Evolutionary conservation across 768 basidiomycete genomes (phyloP).

Genomic region (Mycena galericulata): DNA sequence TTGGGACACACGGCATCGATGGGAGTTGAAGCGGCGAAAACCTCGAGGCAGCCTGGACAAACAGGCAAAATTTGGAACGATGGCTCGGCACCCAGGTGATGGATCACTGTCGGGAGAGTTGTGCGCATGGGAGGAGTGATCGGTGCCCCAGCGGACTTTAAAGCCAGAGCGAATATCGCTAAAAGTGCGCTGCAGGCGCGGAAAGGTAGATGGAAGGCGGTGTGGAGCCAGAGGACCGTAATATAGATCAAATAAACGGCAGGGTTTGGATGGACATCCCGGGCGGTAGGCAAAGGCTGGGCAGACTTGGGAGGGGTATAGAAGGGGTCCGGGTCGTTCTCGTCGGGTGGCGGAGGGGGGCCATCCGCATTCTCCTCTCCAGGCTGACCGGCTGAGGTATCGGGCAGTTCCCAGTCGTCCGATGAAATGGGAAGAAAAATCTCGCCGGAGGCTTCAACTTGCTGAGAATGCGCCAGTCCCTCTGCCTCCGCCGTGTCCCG

Average conservation of each 20-base stretch:
- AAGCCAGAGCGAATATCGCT: slow-evolving; percentile 28
- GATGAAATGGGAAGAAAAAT: background rate
- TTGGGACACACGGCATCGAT: slow-evolving; percentile 28
- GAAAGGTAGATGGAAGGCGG: slow-evolving; percentile 42
- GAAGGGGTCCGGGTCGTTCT: slow-evolving; percentile 17
- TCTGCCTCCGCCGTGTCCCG: no score
- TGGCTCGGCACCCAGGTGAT: slow-evolving; percentile 32
- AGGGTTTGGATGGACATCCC: slow-evolving; percentile 32
- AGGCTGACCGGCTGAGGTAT: background rate
- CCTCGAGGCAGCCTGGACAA: slow-evolving; percentile 37
- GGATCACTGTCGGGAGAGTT: slow-evolving; percentile 38
- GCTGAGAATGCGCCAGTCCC: no score
- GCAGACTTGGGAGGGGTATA: background rate
- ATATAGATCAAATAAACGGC: slow-evolving; percentile 38
- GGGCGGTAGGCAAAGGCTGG: background rate
- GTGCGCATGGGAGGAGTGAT: slow-evolving; percentile 31
- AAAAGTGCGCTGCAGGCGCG: slow-evolving; percentile 41
- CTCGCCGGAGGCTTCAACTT: background rate
- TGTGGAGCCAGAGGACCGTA: slow-evolving; percentile 42
- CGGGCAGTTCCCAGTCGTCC: slow-evolving; percentile 12
- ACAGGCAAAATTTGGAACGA: slow-evolving; percentile 35
- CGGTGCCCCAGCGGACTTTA: slow-evolving; percentile 10
- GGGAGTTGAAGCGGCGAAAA: slow-evolving; percentile 29
- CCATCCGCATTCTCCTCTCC: background rate
- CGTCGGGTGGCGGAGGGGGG: background rate